Percentiles rank a stretch among this genome's conserved stretches.
Conservation (phyloP, 2,329 filamentous ascomycete species). For the Colletotrichum costaricense region DNA sequence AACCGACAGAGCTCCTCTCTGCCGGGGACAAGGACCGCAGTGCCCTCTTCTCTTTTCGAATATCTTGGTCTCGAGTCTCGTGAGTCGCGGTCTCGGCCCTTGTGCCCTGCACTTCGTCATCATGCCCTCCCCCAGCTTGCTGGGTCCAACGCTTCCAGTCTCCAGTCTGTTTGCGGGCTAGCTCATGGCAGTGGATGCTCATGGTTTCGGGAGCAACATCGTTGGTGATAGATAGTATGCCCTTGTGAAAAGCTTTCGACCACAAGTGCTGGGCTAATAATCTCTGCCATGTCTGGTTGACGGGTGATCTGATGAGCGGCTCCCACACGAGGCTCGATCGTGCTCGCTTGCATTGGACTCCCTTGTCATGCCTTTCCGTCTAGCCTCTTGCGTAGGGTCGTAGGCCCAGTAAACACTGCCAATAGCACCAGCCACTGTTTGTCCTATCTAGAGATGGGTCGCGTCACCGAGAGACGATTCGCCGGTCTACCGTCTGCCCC, state of each 20-base stretch:
- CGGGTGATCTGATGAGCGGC: not conserved
- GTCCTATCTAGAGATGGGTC: not conserved
- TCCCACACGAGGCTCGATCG: not conserved
- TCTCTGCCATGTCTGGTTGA: not conserved
- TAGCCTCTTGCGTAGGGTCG: not conserved
- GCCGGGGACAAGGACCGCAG: not conserved
- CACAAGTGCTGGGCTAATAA: constrained; percentile 7
- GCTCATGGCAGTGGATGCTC: constrained; percentile 11
- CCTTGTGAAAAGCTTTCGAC: not conserved
- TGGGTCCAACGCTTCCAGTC: constrained; percentile 17
- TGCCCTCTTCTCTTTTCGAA: not conserved
- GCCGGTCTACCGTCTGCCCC: not conserved
- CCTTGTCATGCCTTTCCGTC: not conserved
- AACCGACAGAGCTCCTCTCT: not conserved
- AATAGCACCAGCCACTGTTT: constrained; percentile 1
- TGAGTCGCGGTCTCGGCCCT: not conserved
- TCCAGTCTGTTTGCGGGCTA: constrained; percentile 2
- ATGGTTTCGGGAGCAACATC: constrained; percentile 1
- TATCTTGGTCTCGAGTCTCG: constrained; percentile 34
- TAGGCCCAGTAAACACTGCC: not conserved
- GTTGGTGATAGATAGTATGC: not conserved
- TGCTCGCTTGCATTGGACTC: not conserved
- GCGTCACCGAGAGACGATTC: not conserved
- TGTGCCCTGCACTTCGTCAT: constrained; percentile 18
- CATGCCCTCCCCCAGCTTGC: constrained; percentile 12